Percentiles rank a stretch among this genome's conserved stretches.
These are phyloP conservation scores for Gossypium ekmanianum DNA, from an alignment of 345 rosid genomes.

Conservation along the genomic window DNA sequence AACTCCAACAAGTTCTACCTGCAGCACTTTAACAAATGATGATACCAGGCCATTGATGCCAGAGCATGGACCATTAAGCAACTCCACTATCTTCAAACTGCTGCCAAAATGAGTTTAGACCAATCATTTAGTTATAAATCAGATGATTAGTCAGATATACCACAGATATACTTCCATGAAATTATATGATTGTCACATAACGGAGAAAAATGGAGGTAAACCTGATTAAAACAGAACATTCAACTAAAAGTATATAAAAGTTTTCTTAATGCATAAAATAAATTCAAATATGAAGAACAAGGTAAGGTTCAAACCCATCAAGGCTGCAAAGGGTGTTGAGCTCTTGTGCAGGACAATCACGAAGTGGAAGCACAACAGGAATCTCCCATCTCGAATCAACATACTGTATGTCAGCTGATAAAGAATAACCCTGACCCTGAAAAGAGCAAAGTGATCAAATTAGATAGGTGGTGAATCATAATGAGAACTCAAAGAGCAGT, in stretches of 20 bases:
- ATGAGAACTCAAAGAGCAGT: neutral
- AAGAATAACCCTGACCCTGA: constrained; percentile 93
- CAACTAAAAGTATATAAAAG: neutral
- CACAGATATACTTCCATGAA: neutral
- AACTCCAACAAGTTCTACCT: constrained; percentile 38
- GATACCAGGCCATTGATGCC: constrained; percentile 83
- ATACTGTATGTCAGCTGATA: constrained; percentile 89
- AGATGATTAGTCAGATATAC: neutral
- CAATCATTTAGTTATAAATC: constrained; percentile 26
- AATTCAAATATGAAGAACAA: neutral
- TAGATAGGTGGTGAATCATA: neutral
- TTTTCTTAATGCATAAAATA: neutral
- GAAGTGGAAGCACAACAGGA: constrained; percentile 83
- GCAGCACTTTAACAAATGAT: constrained; percentile 70
- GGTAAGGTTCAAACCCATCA: constrained; percentile 55
- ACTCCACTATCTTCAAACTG: constrained; percentile 70
- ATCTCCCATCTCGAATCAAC: constrained; percentile 83
- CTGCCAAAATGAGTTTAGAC: constrained; percentile 51
- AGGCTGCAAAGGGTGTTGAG: constrained; percentile 59
- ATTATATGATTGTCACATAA: neutral
- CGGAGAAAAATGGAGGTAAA: neutral
- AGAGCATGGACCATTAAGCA: constrained; percentile 32
- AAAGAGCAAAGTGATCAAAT: neutral
- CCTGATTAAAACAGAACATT: neutral
- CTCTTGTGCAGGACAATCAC: constrained; percentile 73